Evolutionary conservation across 176 grass and related monocot species (phyloP).

Genomic region (Avena atlantica): DNA sequence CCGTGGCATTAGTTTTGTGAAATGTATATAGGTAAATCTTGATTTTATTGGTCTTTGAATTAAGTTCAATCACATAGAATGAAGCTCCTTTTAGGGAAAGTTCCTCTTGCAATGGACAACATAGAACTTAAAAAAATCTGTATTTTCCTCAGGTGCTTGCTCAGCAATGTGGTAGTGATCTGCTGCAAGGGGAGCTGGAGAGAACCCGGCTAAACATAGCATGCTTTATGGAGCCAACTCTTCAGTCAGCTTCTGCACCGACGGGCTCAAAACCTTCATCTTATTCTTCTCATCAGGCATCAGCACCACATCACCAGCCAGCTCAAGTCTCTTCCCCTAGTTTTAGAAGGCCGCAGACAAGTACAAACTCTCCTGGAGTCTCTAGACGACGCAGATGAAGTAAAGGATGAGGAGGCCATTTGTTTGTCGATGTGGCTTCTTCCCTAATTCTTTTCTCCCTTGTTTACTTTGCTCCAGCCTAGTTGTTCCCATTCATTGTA

Average conservation of each 20-base stretch:
- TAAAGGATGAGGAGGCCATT: constrained; percentile 22
- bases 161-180: constrained; percentile 78
- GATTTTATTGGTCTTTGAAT: background rate
- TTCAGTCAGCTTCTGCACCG: constrained; percentile 46
- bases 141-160: constrained; percentile 61
- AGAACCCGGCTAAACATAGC: constrained; percentile 90
- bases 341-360: constrained; percentile 80
- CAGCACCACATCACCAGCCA: constrained; percentile 39
- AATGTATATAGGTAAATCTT: background rate
- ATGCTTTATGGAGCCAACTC: constrained; percentile 84
- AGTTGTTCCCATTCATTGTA: constrained; percentile 45
- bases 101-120: background rate
- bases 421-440: background rate
- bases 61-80: constrained; percentile 3
- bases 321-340: constrained; percentile 61
- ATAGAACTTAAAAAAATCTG: background rate
- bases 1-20: background rate
- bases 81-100: background rate
- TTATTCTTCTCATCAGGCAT: constrained; percentile 57
- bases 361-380: constrained; percentile 65
- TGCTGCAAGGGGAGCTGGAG: constrained; percentile 88
- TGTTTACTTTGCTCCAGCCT: background rate
- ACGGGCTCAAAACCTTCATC: constrained; percentile 39
- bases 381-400: constrained; percentile 78
- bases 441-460: constrained; percentile 17